Evolutionary conservation across 2,329 filamentous ascomycete species (phyloP), one percentile per base, ranked within the genome.

Genomic region (Colletotrichum kahawae): DNA sequence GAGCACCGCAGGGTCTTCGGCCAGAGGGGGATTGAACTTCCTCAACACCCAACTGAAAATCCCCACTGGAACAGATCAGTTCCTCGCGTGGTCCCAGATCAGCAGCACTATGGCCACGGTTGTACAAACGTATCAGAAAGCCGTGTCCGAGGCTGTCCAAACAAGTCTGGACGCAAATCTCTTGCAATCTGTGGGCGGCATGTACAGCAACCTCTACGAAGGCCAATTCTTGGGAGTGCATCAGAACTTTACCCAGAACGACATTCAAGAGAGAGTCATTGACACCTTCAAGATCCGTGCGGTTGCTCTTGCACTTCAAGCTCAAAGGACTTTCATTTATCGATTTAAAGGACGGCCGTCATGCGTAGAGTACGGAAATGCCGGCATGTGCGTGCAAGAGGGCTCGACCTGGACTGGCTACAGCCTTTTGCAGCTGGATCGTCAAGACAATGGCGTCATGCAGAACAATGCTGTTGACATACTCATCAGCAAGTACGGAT

Each of bases 191-290:
- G 13, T 64, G 16, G 38, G 48, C 2, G 76, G 74, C 31, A 70
- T 76, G 27, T 62, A 54, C 34, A 18, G 59, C 16, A 38, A 75
- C 29, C 48, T 14, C 48, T 14, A 24, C 7, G 71, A 67, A 4
- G 76, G 76, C n/a, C 21, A 38, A n/a, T 77, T 77, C 65, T 71
- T 77, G 57, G 74, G 76, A 9, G 54, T 62, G 5, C 34, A 59
- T 18, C 70, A 66, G n/a, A 77, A 78, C 69, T 43, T 77, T 21
- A 77, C 72, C 10, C 75, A 78, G 38, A 31, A 51, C 34, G 75
- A 78, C 24, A 65, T 78, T 31, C 71, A 76, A 48, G 48, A 56
- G 21, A 27, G 48, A 7, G 36, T 77, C 18, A 67, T 62, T 13
- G 21, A 54, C 43, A 74, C 70, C 36, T 33, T 78, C 18, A 54